Conservation (phyloP, 2,329 filamentous ascomycete species). For the Colletotrichum abscissum region DNA sequence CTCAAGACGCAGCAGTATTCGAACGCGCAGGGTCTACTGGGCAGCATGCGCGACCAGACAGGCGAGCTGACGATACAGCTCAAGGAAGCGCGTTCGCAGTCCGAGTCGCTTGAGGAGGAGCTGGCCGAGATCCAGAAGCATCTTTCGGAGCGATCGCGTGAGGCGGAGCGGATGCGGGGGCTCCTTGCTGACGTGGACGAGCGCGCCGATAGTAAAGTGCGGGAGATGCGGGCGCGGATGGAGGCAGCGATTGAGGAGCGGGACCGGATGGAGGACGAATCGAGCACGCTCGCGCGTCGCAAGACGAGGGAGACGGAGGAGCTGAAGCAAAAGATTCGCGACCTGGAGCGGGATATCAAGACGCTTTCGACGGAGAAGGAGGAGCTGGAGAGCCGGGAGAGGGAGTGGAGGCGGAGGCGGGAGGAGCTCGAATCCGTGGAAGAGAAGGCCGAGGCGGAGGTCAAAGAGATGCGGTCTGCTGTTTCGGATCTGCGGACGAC, state of each 20-base stretch:
- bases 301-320: slow-evolving; percentile 89
- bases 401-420: slow-evolving; percentile 78
- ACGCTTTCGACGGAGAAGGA: slow-evolving; percentile 79
- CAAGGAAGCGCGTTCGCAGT: slow-evolving; percentile 85
- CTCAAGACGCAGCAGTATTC: slow-evolving; percentile 88
- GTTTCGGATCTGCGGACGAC: slow-evolving; percentile 83
- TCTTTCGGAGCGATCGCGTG: slow-evolving; percentile 86
- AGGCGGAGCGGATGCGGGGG: slow-evolving; percentile 94
- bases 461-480: slow-evolving; percentile 78
- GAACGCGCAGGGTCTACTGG: slow-evolving; percentile 85
- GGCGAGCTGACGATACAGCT: slow-evolving; percentile 90
- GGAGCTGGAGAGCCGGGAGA: slow-evolving; percentile 78
- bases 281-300: slow-evolving; percentile 79
- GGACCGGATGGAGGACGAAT: slow-evolving; percentile 92
- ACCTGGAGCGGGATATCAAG: slow-evolving; percentile 82
- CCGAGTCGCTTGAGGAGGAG: slow-evolving; percentile 92
- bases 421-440: slow-evolving; percentile 81
- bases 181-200: slow-evolving; percentile 88
- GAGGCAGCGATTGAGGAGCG: slow-evolving; percentile 94
- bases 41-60: slow-evolving; percentile 93
- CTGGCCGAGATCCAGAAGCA: slow-evolving; percentile 88
- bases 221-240: slow-evolving; percentile 89
- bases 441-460: slow-evolving; percentile 77
- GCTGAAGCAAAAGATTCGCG: slow-evolving; percentile 79
- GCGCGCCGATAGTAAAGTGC: slow-evolving; percentile 81